Evolutionary conservation across 441 rosid genomes (phyloP), one percentile per base, ranked within the genome.

Genomic region (Populus hybrid): DNA sequence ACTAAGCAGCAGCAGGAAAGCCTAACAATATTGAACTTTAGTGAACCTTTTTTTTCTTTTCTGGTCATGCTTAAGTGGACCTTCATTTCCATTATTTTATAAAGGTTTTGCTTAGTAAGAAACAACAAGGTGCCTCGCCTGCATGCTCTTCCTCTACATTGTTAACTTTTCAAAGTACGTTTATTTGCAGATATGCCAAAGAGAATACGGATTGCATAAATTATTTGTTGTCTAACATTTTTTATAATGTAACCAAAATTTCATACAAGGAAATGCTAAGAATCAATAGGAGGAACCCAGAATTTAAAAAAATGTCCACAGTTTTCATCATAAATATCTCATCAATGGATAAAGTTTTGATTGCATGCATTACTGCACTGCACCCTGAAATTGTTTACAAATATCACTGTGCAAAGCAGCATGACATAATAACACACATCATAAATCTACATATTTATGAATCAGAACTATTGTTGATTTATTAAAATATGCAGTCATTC

Each of bases 1-100:
- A 67, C 63, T 63, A 76, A 78, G 77, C 50, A 64, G 77, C 71
- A 72, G 57, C 50, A 67, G 46, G 57, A 64, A 71, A 26, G 24
- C 74, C 23, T 21, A 30, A 38, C 77, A 74, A 21, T 5, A 19
- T 11, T 67, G 1, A 19, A 46, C n/a, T 32, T 24, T 7, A 18
- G 8, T n/a, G 38, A 61, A 63, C 23, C 35, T 46, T 14, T 46
- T 3, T 46, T 46, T 5, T 21, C 32, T 59, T 14, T 24, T 36
- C 7, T 23, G 38, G 57, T 11, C 53, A 66, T 18, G 42, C 18
- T 69, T 63, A 9, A 61, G 38, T 32, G 42, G 59, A 70, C 21
- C 30, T 61, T 19, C 30, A 26, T 63, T 70, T 35, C 61, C 35
- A 38, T 34, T 64, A 61, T 36, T 36, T 70, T 57, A 75, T 63